A percentile compares a stretch with the other conserved stretches of the same genome.
Evolutionary conservation across 768 basidiomycete genomes (phyloP).

Genomic region (Vararia minispora): DNA sequence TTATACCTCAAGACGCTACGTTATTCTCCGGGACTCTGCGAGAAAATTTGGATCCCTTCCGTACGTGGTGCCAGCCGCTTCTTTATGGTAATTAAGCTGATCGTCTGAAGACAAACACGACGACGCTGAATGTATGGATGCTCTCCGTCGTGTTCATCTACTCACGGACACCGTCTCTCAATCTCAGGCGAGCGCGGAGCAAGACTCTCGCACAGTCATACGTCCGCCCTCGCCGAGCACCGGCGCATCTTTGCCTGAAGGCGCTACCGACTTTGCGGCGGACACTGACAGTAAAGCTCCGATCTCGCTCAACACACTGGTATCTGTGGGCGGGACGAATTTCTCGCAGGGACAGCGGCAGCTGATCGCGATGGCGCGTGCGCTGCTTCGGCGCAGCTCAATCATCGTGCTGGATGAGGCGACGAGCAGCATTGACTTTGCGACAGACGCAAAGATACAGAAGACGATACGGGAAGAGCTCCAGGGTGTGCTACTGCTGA

Average conservation of each 20-base stretch:
- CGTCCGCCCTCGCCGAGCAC: constrained; percentile 31
- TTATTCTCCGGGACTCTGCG: constrained; percentile 64
- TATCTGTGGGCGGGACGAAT: constrained; percentile 48
- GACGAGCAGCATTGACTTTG: constrained; percentile 65
- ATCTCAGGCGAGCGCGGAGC: no score
- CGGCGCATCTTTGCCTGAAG: constrained; percentile 28
- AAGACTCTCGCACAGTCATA: no score
- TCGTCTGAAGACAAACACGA: constrained; percentile 31
- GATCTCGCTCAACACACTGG: constrained; percentile 45
- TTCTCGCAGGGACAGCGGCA: constrained; percentile 77
- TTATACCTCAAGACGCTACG: constrained; percentile 66
- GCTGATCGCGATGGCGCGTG: constrained; percentile 58
- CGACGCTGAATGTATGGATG: constrained; percentile 51
- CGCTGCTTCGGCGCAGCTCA: constrained; percentile 50
- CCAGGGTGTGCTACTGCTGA: constrained; percentile 58
- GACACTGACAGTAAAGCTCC: constrained; percentile 16
- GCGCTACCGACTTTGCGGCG: constrained; percentile 22
- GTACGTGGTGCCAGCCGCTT: not conserved
- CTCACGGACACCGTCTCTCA: no score
- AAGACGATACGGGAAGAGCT: constrained; percentile 66
- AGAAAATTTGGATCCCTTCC: constrained; percentile 65
- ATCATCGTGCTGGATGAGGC: constrained; percentile 71
- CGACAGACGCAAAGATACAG: constrained; percentile 65
- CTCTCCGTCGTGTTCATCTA: constrained; percentile 56
- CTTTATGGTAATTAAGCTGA: not conserved